Percentiles rank a stretch among this genome's conserved stretches.
Conservation (phyloP, 2,329 filamentous ascomycete species). For the Colletotrichum eleusines region DNA sequence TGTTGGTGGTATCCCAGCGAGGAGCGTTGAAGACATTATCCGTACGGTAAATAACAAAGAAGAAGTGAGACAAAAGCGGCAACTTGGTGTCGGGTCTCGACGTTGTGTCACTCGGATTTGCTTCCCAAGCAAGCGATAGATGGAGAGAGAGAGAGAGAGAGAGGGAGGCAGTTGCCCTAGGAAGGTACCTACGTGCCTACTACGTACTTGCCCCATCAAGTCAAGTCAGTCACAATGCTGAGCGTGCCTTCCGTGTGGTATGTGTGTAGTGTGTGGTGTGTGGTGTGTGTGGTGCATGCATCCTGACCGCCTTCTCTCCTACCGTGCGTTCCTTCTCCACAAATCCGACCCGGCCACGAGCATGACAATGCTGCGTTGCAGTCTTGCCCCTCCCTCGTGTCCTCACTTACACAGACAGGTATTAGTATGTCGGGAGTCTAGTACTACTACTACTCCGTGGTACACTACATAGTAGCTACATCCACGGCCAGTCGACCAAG, state of each 20-base stretch:
- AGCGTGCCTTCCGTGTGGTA: not conserved
- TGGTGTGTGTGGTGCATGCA: no score
- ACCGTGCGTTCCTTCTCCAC: slow-evolving; percentile 23
- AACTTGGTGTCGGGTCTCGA: slow-evolving; percentile 15
- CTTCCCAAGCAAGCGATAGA: not conserved
- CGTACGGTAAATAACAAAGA: not conserved
- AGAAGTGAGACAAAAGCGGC: not conserved
- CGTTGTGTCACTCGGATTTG: slow-evolving; percentile 3
- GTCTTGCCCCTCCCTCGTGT: not conserved
- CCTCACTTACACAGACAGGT: not conserved
- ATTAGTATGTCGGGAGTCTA: no score
- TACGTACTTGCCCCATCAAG: not conserved
- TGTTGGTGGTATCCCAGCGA: not conserved
- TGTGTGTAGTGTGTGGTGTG: no score
- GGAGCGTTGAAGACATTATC: not conserved
- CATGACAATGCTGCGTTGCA: slow-evolving; percentile 7
- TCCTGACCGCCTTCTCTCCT: slow-evolving; percentile 36
- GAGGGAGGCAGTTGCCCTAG: not conserved
- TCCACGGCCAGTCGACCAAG: no score
- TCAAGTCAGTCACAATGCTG: not conserved
- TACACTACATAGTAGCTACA: no score
- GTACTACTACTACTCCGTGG: not conserved
- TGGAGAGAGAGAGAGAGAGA: no score
- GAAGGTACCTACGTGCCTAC: no score
- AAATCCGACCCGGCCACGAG: slow-evolving; percentile 32